Base-by-base conservation (phyloP, 2,329 filamentous ascomycete genomes). In the Leptographium wingfieldii region DNA sequence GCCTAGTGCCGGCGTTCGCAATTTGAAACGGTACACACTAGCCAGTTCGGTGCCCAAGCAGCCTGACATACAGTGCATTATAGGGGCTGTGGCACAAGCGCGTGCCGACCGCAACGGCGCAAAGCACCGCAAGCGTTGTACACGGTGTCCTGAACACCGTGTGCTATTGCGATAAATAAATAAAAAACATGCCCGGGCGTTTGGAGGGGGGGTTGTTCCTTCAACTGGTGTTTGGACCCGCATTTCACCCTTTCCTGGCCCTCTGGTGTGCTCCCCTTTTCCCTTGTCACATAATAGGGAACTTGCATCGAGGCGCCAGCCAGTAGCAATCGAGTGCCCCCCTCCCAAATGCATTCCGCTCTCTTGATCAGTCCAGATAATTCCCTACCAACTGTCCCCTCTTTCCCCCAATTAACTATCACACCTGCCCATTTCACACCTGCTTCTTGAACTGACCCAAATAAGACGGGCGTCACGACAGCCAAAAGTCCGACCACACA, bases 21-120 rank as follows among this genome's bases (percentile, higher is more conserved):
- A 60, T 61, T 63, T 63, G 59, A 61, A 63, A 63, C 62, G 53
- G 51, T 31, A 43, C 52, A 54, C 54, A 52, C 56, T 43, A 56
- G 48, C 51, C 16, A 7, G 19, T 35, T 16, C 55, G 14, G 14
- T 31, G 43, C n/a, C 29, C 25, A 48, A 14, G 14, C 29, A 16
- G 12, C 27, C n/a, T 22, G 12, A 35, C 22, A 12, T 12, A 53
- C 56, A 22, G 56, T 58, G 56, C 49, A 19, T 12, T 22, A 46
- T n/a, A 46, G 43, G 43, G 43, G 43, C 16, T 19, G 43, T 19
- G 22, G 43, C 43, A 46, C 43, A 5, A n/a, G 43, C 6, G 43
- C 43, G 16, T 7, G 43, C 19, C 43, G 19, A 5, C 16, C 43
- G 19, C 7, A 46, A 25, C 1, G 1, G 25, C 12, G 48, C 25